phyloP scores from a whole-genome alignment of 495 filamentous ascomycete species.

The Saxophila tyrrhenica region DNA sequence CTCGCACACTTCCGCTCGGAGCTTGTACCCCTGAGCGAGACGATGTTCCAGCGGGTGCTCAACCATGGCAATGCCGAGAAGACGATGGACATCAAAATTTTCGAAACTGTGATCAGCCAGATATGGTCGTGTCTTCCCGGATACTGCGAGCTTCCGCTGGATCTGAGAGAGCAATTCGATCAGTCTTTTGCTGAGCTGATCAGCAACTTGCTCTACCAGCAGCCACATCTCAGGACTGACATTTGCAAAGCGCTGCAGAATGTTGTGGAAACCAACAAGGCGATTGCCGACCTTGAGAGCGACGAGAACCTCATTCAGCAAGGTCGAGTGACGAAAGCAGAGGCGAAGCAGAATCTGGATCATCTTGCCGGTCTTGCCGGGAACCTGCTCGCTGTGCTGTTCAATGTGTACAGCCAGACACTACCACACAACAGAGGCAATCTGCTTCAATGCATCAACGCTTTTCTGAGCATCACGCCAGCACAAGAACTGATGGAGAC shows the following conservation, averaged over 20 bases:
- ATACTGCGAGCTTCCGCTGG: conserved; percentile 83
- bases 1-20: conserved; percentile 74
- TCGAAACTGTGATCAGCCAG: conserved; percentile 89
- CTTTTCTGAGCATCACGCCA: conserved; percentile 67
- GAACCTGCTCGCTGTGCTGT: conserved; percentile 85
- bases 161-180: conserved; percentile 59
- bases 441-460: conserved; percentile 86
- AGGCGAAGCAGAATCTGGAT: conserved; percentile 63
- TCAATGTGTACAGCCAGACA: conserved; percentile 96
- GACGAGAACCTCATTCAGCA: conserved; percentile 58
- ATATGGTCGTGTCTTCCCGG: conserved; percentile 92
- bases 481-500: conserved; percentile 70
- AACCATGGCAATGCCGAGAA: conserved; percentile 69
- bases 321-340: conserved; percentile 58
- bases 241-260: conserved; percentile 75
- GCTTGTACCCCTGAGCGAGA: conserved; percentile 78
- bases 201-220: conserved; percentile 83
- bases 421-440: conserved; percentile 82
- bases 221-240: conserved; percentile 74
- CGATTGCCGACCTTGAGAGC: conserved; percentile 47
- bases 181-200: conserved; percentile 84
- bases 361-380: conserved; percentile 68
- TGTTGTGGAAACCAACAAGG: conserved; percentile 83
- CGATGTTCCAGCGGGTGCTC: conserved; percentile 77
- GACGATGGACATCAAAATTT: conserved; percentile 91